Percentiles rank a stretch among this genome's conserved stretches.
Conservation (phyloP, 257 asterid genomes). For the Solanum paucissectum region DNA sequence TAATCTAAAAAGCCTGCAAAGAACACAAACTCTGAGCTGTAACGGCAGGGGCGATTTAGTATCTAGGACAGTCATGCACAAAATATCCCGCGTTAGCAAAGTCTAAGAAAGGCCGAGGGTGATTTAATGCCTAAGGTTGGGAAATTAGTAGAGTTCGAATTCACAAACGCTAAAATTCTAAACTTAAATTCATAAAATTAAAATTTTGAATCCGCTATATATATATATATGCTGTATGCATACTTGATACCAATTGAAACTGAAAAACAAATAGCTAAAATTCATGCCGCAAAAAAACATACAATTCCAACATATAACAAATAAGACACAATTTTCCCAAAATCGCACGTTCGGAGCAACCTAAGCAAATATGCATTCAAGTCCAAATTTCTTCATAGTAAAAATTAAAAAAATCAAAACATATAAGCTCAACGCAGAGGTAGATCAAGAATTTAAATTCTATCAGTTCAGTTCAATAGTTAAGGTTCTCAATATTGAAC, state of each 20-base stretch:
- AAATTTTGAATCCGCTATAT: neutral
- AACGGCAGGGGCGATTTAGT: neutral
- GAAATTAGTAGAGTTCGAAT: neutral
- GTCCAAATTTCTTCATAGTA: neutral
- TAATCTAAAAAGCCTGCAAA: neutral
- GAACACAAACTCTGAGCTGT: neutral
- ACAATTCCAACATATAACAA: neutral
- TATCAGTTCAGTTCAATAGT: neutral
- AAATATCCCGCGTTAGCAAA: neutral
- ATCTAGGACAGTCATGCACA: rapidly evolving
- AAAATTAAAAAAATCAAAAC: neutral
- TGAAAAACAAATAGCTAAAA: neutral
- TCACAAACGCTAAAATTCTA: neutral
- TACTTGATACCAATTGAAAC: neutral
- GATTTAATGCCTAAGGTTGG: neutral
- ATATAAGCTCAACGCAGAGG: neutral
- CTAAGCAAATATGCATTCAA: neutral
- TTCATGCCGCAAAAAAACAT: neutral
- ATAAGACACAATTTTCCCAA: neutral
- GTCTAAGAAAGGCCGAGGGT: neutral
- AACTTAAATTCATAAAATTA: neutral
- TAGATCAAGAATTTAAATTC: neutral
- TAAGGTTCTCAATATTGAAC: neutral
- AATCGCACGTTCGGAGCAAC: neutral
- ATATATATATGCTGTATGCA: neutral